Conservation (phyloP, 352 stramenopile species). For the Thraustochytrium striatum region DNA sequence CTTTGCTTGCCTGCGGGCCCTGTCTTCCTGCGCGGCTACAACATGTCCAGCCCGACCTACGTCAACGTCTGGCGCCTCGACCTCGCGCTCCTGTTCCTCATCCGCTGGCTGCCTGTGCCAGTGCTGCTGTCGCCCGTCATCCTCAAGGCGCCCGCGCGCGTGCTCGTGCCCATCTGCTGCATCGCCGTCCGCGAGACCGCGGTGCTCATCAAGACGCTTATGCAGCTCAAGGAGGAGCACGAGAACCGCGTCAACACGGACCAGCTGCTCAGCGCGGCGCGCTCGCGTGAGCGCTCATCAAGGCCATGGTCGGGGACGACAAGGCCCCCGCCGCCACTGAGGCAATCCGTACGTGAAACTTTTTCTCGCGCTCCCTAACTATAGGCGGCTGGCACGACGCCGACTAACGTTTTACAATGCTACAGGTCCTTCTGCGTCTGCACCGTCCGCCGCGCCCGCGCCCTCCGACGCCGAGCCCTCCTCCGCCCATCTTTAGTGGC, state of each 20-base stretch:
- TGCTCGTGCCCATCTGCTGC: neutral
- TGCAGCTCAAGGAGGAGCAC: conserved; percentile 30
- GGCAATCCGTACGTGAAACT: neutral
- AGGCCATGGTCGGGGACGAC: conserved; percentile 5
- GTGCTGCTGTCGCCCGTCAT: conserved; percentile 33
- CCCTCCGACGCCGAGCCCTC: no score
- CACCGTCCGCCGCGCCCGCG: no score
- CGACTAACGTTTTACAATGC: no score
- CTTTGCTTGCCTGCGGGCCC: neutral
- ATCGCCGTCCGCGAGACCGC: conserved; percentile 31
- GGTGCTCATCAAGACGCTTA: conserved; percentile 28
- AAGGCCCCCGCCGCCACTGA: neutral
- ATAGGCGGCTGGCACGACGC: neutral
- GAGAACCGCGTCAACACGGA: conserved; percentile 34
- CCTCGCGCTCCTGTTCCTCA: neutral
- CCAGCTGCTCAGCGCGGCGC: conserved; percentile 3
- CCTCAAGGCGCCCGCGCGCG: neutral
- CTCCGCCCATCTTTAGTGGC: no score
- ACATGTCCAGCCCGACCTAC: neutral
- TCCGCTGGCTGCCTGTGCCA: conserved; percentile 35
- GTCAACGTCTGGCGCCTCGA: conserved; percentile 7
- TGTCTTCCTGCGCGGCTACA: neutral
- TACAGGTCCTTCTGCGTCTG: no score
- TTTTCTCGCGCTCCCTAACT: neutral
- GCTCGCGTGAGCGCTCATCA: conserved; percentile 11